A percentile compares a stretch with the other conserved stretches of the same genome.
These are phyloP conservation scores for Trichothecium roseum DNA, from an alignment of 2,329 filamentous ascomycete species.

Conservation along the genomic window DNA sequence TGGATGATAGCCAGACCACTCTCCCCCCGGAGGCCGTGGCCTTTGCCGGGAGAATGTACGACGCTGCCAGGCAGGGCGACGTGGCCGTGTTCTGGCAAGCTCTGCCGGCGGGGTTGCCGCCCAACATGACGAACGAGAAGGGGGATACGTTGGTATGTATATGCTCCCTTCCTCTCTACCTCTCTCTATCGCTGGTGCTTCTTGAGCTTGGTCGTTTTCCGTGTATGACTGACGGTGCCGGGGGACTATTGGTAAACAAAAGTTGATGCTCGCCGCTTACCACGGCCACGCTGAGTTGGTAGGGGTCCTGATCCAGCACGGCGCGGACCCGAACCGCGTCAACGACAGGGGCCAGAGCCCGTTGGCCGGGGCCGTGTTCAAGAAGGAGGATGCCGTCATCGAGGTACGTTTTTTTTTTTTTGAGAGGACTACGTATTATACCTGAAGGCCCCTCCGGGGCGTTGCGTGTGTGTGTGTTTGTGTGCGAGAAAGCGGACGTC, in stretches of 20 bases:
- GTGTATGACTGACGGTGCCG: background rate
- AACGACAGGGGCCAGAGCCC: slow-evolving; percentile 61
- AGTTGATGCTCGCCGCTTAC: slow-evolving; percentile 66
- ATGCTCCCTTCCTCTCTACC: slow-evolving; percentile 1
- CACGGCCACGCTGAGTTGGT: slow-evolving; percentile 55
- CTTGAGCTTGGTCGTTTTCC: no score
- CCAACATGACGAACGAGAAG: slow-evolving; percentile 62
- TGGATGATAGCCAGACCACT: background rate
- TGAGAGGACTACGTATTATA: no score
- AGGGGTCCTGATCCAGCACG: slow-evolving; percentile 47
- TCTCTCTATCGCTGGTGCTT: no score
- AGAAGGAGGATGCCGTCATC: slow-evolving; percentile 55
- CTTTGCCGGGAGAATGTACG: slow-evolving; percentile 56
- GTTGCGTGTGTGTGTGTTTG: no score
- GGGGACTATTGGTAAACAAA: background rate
- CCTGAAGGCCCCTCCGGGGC: no score
- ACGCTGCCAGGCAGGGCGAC: slow-evolving; percentile 52
- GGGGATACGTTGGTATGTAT: slow-evolving; percentile 55
- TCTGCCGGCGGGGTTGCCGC: slow-evolving; percentile 52
- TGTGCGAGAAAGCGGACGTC: no score
- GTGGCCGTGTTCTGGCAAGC: slow-evolving; percentile 50
- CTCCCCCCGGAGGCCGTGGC: slow-evolving; percentile 56
- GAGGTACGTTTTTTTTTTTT: slow-evolving; percentile 27
- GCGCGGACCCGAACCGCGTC: slow-evolving; percentile 56
- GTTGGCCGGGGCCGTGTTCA: slow-evolving; percentile 63